Base-by-base conservation (phyloP, 192 early-diverging fungal genomes). In the Mortierella claussenii region DNA sequence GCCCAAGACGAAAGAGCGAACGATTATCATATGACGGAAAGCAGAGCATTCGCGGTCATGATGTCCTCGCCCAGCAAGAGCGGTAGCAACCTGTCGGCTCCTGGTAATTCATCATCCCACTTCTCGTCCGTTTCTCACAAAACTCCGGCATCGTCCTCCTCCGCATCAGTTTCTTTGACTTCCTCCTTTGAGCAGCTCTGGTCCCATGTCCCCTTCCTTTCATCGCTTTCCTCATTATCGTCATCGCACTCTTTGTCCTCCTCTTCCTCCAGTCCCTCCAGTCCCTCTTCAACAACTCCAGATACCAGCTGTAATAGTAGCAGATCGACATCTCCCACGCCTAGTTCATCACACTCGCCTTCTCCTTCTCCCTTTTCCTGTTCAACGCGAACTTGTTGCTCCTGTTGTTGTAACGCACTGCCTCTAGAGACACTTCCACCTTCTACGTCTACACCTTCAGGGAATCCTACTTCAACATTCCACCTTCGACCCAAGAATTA, bases 1-100 rank as follows among this genome's bases (percentile, higher is more conserved):
- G n/a, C n/a, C n/a, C n/a, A 20, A n/a, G 44, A 51, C 2, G 8
- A 21, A 61, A 61, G 15, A 28, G 36, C 31, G 42, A 65, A 18
- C 40, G 11, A 58, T 54, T 65, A 55, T 76, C 73, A 76, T 76
- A 76, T 76, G 73, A 61, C 71, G 62, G 73, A 76, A 76, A 51
- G 58, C 62, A 59, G 65, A 57, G 64, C 64, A 42, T 76, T 76
- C 45, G 73, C 73, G 54, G 37, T 58, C 58, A 76, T 76, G 64
- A 61, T 76, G 57, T 50, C 69, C 20, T 33, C 43, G 27, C 31
- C 51, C 27, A 32, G 18, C 31, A 62, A 48, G 20, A 11, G 37
- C 42, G 18, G 49, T 36, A 21, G 24, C 34, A 21, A 42, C n/a
- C 17, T 15, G 18, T 56, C 61, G 26, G 30, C 54, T 26, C 26